Percentiles rank a stretch among this genome's conserved stretches.
Evolutionary conservation across 768 basidiomycete species (phyloP).

Genomic region (Leccinum uliginosum): DNA sequence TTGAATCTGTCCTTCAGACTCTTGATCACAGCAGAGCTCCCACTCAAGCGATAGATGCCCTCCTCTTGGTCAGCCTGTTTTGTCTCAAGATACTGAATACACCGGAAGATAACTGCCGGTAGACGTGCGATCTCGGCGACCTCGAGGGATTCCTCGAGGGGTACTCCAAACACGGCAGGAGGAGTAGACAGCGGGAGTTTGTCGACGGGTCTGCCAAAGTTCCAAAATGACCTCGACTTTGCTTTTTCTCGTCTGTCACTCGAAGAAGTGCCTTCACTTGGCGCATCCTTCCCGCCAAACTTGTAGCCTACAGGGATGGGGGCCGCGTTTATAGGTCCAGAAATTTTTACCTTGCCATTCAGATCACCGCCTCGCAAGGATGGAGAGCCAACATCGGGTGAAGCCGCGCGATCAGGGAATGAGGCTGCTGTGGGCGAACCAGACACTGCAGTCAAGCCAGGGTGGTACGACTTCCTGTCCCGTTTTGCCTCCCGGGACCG

Average conservation of each 20-base stretch:
- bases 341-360: slow-evolving; percentile 77
- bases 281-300: slow-evolving; percentile 74
- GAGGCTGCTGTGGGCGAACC: slow-evolving; percentile 41
- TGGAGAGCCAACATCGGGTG: slow-evolving; percentile 48
- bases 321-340: slow-evolving; percentile 78
- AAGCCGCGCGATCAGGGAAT: slow-evolving; percentile 35
- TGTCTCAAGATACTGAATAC: slow-evolving; percentile 90
- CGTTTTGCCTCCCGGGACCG: slow-evolving; percentile 47
- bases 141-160: slow-evolving; percentile 82
- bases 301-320: slow-evolving; percentile 88
- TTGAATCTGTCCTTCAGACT: slow-evolving; percentile 92
- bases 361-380: slow-evolving; percentile 49
- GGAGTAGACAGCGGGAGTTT: slow-evolving; percentile 40
- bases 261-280: slow-evolving; percentile 36
- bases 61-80: slow-evolving; percentile 96
- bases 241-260: slow-evolving; percentile 86
- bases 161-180: slow-evolving; percentile 84
- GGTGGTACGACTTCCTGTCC: slow-evolving; percentile 62
- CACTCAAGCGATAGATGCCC: slow-evolving; percentile 94
- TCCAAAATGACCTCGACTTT: slow-evolving; percentile 92
- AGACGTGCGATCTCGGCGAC: slow-evolving; percentile 86
- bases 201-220: slow-evolving; percentile 67
- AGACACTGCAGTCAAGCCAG: slow-evolving; percentile 46
- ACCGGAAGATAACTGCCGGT: slow-evolving; percentile 92
- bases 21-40: slow-evolving; percentile 94